These are phyloP conservation scores for Paramecium sonneborni DNA, from an alignment of 73 alveolate genomes.

Conservation along the genomic window DNA sequence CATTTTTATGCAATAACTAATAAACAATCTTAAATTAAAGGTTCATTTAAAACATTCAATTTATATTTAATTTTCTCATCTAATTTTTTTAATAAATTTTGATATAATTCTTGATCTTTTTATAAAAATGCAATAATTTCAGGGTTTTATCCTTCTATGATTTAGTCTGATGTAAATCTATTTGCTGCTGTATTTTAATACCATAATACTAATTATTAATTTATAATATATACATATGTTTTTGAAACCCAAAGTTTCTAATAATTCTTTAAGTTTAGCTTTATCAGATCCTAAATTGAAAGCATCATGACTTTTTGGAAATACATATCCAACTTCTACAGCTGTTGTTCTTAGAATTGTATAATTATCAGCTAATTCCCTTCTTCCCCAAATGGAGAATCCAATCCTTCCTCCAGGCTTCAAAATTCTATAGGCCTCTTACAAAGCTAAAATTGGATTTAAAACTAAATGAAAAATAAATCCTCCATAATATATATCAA, in stretches of 20 bases:
- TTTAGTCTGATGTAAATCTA: neutral
- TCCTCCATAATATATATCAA: slow-evolving; percentile 31
- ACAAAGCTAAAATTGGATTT: neutral
- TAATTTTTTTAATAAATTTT: neutral
- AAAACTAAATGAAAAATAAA: neutral
- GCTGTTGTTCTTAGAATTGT: neutral
- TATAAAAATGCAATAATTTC: neutral
- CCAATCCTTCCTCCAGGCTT: neutral
- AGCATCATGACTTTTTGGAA: neutral
- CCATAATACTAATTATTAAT: slow-evolving; percentile 2
- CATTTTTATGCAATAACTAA: slow-evolving; percentile 16
- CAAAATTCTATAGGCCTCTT: slow-evolving; percentile 24
- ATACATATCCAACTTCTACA: neutral
- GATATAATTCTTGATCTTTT: neutral
- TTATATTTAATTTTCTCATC: neutral
- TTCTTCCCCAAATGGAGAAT: neutral
- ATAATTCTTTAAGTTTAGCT: neutral
- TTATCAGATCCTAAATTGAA: neutral
- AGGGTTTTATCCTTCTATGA: neutral
- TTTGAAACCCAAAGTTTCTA: neutral
- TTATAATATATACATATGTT: neutral
- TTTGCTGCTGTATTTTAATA: neutral
- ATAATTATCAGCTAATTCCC: neutral
- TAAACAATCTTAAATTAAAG: neutral
- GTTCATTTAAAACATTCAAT: neutral